These are phyloP conservation scores for Parathielavia hyrcaniae DNA, from an alignment of 495 filamentous ascomycete species.

Conservation along the genomic window DNA sequence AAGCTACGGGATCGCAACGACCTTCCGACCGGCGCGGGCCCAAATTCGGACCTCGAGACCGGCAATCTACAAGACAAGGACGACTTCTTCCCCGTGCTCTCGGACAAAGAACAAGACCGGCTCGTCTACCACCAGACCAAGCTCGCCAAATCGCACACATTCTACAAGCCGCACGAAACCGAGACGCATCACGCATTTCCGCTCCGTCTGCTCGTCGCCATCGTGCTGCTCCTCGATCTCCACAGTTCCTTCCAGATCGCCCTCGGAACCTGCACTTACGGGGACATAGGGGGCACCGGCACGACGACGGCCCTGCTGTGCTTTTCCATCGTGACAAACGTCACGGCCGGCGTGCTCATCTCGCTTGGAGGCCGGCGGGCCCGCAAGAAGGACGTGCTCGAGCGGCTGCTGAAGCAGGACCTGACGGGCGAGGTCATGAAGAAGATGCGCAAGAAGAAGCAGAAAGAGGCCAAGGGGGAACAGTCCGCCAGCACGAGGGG, in stretches of 20 bases:
- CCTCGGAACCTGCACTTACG: conserved; percentile 68
- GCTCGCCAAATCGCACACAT: conserved; percentile 69
- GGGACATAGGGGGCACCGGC: conserved; percentile 55
- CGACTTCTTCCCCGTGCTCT: conserved; percentile 50
- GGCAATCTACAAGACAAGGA: conserved; percentile 39
- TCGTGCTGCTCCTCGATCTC: conserved; percentile 67
- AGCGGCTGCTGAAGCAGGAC: conserved; percentile 64
- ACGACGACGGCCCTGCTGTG: conserved; percentile 73
- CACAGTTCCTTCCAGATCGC: conserved; percentile 70
- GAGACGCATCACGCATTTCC: conserved; percentile 74
- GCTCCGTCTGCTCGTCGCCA: conserved; percentile 58
- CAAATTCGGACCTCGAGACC: conserved; percentile 18
- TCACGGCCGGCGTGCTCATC: conserved; percentile 64
- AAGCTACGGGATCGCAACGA: conserved; percentile 66
- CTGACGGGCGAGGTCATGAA: conserved; percentile 67
- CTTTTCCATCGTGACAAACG: conserved; percentile 67
- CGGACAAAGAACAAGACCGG: conserved; percentile 52
- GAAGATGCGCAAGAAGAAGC: conserved; percentile 58
- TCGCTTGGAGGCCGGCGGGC: conserved; percentile 63
- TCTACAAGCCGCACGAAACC: conserved; percentile 82
- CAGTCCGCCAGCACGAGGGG: neutral
- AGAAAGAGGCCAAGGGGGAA: conserved; percentile 27
- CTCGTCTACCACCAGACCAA: conserved; percentile 68
- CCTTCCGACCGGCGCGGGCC: conserved; percentile 39
- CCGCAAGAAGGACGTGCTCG: conserved; percentile 75